Evolutionary conservation across 73 alveolate genomes (phyloP), one percentile per base, ranked within the genome.

Genomic region (Paraurostyla sp.): DNA sequence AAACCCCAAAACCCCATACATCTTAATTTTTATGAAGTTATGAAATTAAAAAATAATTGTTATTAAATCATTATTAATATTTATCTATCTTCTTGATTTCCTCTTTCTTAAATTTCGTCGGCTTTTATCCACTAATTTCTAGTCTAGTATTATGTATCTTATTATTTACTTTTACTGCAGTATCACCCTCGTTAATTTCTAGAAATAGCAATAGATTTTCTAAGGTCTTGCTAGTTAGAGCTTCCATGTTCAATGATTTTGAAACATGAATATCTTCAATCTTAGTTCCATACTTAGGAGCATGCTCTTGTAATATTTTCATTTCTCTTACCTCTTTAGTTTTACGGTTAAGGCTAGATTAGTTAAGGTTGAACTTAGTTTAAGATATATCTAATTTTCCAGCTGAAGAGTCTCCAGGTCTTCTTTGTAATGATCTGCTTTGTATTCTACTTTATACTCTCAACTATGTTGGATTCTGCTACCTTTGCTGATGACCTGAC

Each of bases 261-360:
- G 68, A 51, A 6, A 85, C 56, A 35, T 69, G 32, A n/a, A 49
- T 85, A 73, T 85, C 93, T 50, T 85, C 84, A 41, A 85, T 85
- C 65, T 85, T 54, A 3, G 93, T 85, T 22, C 73, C 93, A 71
- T 85, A 85, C 43, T 85, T 85, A 33, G 93, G 93, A 32, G 50
- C 71, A 25, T 68, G 62, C 18, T 71, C 60, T 43, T 71, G 45
- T 56, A 71, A 22, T 85, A 50, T 7, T 73, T 85, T 48, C 41
- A 50, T 59, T 40, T 71, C 93, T 36, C 56, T 38, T 48, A 42
- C 56, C 30, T 73, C 80, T 49, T 71, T 85, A 32, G 87, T 71
- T 38, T 69, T 50, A 30, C 80, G 42, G 36, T 4, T 48, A 29
- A 42, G 93, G 73, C 87, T 73, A 27, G 50, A 50, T 62, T 36